Evolutionary conservation across 495 filamentous ascomycete species (phyloP), one percentile per base, ranked within the genome.

Genomic region (Xylaria acuta): DNA sequence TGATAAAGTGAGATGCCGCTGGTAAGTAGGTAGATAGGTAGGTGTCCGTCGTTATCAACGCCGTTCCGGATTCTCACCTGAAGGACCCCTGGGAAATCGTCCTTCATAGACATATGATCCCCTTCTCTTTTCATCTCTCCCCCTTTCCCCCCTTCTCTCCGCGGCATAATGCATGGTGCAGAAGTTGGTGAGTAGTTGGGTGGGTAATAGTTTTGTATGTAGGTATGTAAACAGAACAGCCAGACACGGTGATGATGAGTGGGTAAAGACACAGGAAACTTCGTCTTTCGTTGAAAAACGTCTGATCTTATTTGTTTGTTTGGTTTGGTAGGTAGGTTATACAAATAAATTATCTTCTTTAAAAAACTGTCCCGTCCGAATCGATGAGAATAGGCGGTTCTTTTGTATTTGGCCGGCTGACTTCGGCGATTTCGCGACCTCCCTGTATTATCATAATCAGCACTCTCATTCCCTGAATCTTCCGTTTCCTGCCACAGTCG

Each of bases 351-450:
- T 32, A 1, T 56, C 12, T 32, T 14, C 53, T 32, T 56, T 90
- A 98, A 79, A 99, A 97, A 66, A 99, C 94, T 9, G 96, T 98
- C 58, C 96, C 96, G 79, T 99, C 96, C 72, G 93, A 97, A 67
- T 97, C 87, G 74, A 98, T 98, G 84, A 97, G 91, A 76, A 99
- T 98, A 5, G 96, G 96, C 25, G 97, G 94, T 77, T 95, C 94
- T 83, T 97, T 97, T 53, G 97, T 98, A 77, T 98, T 98, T 8
- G 96, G 96, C 72, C 96, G 87, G 69, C 93, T 97, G 65, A 98
- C 93, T 82, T 98, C 97, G 53, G 96, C 96, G 72, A 98, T 91
- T 84, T 98, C 96, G 78, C 96, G 90, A 69, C 96, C 96, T 78
- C 95, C 97, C 96, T 98, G 72, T 43, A 18, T 43, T 5, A 64